Base-by-base conservation (phyloP, 1,139 yeast species). In the Geotrichum histeridarum region DNA sequence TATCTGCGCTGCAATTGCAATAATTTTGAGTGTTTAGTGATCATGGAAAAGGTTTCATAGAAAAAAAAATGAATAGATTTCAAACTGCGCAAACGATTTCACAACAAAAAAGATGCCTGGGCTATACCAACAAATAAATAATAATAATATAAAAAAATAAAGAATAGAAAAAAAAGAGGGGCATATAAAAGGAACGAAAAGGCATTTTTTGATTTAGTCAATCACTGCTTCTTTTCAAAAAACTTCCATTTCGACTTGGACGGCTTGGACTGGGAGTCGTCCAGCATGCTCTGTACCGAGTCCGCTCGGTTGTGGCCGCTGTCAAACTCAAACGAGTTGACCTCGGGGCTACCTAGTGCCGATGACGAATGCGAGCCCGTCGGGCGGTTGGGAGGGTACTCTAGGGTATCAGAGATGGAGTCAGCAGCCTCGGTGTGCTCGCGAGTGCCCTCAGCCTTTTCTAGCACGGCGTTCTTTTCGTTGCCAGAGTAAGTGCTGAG, bases 161-260 rank as follows among this genome's bases (percentile, higher is more conserved):
- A n/a, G 41, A 37, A 14, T 2, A 37, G 7, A 17, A 14, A 15
- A 37, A 14, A 12, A 15, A 37, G 41, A n/a, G 18, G 18, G 18
- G 11, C 4, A 37, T 6, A n/a, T 2, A 41, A 31, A 38, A 38
- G 11, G 8, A 38, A 38, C 11, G 8, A 38, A 11, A 38, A 5
- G n/a, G 11, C n/a, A 41, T 7, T 38, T 14, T 14, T 38, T 38
- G 42, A 12, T 41, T 8, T 27, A n/a, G n/a, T 41, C 30, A 18
- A n/a, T 18, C 31, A 31, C n/a, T 15, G 18, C 38, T 43, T 43
- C 47, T 43, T 43, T 18, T 43, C 47, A 32, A 43, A 43, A 31
- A 43, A 9, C 47, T 43, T 43, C 47, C 47, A 43, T 22, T 43
- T 43, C 8, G 37, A 32, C 8, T 14, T 11, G 8, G 5, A 15